Evolutionary conservation across 495 filamentous ascomycete species (phyloP), one percentile per base, ranked within the genome.

Genomic region (Xylaria sp.): DNA sequence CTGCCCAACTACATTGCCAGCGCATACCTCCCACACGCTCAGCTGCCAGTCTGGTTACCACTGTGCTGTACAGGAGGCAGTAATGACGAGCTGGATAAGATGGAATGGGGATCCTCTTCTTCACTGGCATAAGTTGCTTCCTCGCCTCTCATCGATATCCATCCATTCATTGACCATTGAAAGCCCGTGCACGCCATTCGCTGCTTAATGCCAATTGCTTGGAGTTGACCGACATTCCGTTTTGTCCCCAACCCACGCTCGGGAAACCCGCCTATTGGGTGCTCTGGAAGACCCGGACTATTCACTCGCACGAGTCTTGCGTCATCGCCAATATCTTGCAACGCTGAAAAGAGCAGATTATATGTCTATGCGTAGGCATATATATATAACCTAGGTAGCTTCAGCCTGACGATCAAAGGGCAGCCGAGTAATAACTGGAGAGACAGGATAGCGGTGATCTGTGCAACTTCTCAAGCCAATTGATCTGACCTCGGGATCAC

Each of bases 1-100:
- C 76, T 77, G 77, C 77, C 77, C 77, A 78, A 78, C 76, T 75
- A 78, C 59, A 74, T 74, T 78, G 77, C 77, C 77, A 78, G 77
- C 77, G 73, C 77, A 78, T 78, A 72, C 71, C 70, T 71, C 70
- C 68, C 71, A 61, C 64, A 67, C 66, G 53, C 59, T 63, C 68
- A 71, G 59, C 59, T 43, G 59, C 43, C 37, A 29, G 6, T 9
- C 35, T 8, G 21, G 21, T 21, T 35, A 41, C 37, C 48, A 29
- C 14, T 55, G 64, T 43, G 64, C 64, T 66, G 40, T 46, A n/a
- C 40, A 64, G 24, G 21, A 64, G 44, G 24, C 44, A 33, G 14
- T 52, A 9, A 66, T 33, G 26, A 59, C 19, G 24, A 50, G 52
- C 37, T 58, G 48, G 50, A 66, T 71, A 71, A 71, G 61, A 70